Percentiles rank a stretch among this genome's conserved stretches.
Conservation (phyloP, 192 early-diverging fungal species). For the Coemansia sp. region DNA sequence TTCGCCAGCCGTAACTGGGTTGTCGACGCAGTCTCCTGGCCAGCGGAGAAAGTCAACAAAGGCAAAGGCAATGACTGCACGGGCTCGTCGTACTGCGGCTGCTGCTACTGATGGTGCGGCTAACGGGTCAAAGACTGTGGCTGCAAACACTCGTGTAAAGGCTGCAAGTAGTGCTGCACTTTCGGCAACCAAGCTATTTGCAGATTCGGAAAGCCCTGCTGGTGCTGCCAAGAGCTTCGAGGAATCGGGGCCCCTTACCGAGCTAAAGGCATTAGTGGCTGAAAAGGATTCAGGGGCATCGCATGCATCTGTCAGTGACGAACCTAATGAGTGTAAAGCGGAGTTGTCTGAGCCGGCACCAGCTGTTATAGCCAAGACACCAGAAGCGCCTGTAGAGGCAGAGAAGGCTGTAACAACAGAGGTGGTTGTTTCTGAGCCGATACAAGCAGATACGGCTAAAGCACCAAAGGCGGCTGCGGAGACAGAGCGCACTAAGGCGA, state of each 20-base stretch:
- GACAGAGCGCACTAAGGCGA: background rate
- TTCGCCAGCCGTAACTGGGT: conserved; percentile 18
- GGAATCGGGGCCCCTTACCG: conserved; percentile 16
- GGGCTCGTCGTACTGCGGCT: conserved; percentile 20
- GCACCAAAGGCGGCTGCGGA: background rate
- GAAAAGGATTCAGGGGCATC: background rate
- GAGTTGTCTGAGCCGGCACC: background rate
- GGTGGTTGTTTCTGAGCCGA: too few species aligned
- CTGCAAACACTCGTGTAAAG: conserved; percentile 3
- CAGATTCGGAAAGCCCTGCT: background rate
- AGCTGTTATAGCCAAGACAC: background rate
- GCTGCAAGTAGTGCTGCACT: background rate
- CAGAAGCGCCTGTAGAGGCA: conserved; percentile 1
- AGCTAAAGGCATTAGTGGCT: background rate
- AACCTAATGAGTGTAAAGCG: background rate
- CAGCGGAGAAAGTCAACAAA: conserved; percentile 20
- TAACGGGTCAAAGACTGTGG: conserved; percentile 26
- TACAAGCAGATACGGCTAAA: too few species aligned
- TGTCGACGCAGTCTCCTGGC: conserved; percentile 10
- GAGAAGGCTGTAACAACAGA: background rate
- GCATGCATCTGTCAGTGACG: background rate
- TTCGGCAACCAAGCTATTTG: conserved; percentile 26
- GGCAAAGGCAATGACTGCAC: conserved; percentile 22
- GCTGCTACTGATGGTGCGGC: background rate
- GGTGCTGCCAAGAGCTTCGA: conserved; percentile 1